Evolutionary conservation across 441 rosid genomes (phyloP), one percentile per base, ranked within the genome.

Genomic region (Eruca vesicaria): DNA sequence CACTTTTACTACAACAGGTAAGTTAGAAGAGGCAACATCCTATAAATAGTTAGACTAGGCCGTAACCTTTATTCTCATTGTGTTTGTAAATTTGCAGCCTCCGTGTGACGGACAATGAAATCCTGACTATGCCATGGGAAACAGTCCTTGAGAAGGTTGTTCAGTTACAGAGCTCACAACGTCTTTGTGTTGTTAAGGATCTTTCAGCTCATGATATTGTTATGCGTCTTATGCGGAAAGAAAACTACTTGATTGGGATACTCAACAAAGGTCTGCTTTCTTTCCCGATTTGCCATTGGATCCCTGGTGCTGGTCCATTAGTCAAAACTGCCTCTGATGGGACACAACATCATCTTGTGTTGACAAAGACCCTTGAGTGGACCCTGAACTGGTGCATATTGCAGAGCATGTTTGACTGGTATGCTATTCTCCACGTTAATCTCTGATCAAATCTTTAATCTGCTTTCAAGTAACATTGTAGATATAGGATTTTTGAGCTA

Each of bases 381-480:
- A 94, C 95, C 71, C 86, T 96, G 68, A 96, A 90, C 82, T 96
- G 98, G 98, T 96, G 98, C 83, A 90, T 96, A 81, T 80, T 96
- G 80, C 98, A 96, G 85, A 92, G 97, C 91, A 94, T 96, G 99
- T 96, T 96, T 85, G 99, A 96, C 75, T 80, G 97, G 99, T 96
- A 86, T 70, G 84, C 32, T 71, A 74, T 65, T 69, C 71, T 64
- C 48, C 43, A 41, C 4, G 16, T 58, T 38, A 9, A 45, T 57
- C 38, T 64, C n/a, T 73, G 32, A 18, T 23, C 26, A 23, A 23
- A 23, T 23, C 26, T 23, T 23, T 23, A 3, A 23, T 68, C 63
- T 5, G 61, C 52, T 63, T 63, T 43, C 41, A 11, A 21, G 52
- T 43, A 69, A 63, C 33, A 21, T 12, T 55, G 31, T 63, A 69